These are phyloP conservation scores for Colletotrichum lupini DNA, from an alignment of 2,329 filamentous ascomycete genomes.

Conservation along the genomic window DNA sequence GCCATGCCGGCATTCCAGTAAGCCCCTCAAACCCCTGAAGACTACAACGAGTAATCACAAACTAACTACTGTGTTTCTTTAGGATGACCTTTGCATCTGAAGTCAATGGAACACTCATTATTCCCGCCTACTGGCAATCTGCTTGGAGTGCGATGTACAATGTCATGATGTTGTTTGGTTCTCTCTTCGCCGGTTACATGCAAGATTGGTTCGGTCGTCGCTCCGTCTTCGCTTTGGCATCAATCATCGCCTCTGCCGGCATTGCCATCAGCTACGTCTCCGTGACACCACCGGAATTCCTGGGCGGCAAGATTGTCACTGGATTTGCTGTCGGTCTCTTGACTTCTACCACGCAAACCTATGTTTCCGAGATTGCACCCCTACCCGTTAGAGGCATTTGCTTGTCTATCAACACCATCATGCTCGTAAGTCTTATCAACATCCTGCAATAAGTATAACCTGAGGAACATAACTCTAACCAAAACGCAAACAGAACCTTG, in stretches of 20 bases:
- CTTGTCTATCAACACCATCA: slow-evolving; percentile 51
- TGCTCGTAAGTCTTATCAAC: slow-evolving; percentile 45
- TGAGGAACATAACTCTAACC: not conserved
- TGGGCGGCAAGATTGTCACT: slow-evolving; percentile 39
- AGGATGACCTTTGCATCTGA: slow-evolving; percentile 37
- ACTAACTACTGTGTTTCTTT: not conserved
- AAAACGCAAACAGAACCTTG: slow-evolving; percentile 18
- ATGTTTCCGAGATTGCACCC: slow-evolving; percentile 49
- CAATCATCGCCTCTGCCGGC: slow-evolving; percentile 29
- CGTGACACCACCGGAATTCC: slow-evolving; percentile 30
- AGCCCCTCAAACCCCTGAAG: not conserved
- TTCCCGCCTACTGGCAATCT: slow-evolving; percentile 40
- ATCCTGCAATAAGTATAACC: slow-evolving; percentile 16
- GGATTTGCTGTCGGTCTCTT: slow-evolving; percentile 37
- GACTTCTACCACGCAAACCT: slow-evolving; percentile 39
- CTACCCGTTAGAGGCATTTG: slow-evolving; percentile 50
- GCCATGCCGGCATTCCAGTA: slow-evolving; percentile 39
- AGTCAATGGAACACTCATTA: slow-evolving; percentile 37
- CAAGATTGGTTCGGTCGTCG: slow-evolving; percentile 38
- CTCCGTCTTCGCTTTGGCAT: slow-evolving; percentile 28
- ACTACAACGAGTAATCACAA: not conserved
- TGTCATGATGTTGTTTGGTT: slow-evolving; percentile 38
- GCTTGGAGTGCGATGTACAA: slow-evolving; percentile 39
- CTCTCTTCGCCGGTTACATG: slow-evolving; percentile 33
- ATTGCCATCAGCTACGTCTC: slow-evolving; percentile 37